These are phyloP conservation scores for Neurospora sp. DNA, from an alignment of 495 filamentous ascomycete genomes.

Conservation along the genomic window DNA sequence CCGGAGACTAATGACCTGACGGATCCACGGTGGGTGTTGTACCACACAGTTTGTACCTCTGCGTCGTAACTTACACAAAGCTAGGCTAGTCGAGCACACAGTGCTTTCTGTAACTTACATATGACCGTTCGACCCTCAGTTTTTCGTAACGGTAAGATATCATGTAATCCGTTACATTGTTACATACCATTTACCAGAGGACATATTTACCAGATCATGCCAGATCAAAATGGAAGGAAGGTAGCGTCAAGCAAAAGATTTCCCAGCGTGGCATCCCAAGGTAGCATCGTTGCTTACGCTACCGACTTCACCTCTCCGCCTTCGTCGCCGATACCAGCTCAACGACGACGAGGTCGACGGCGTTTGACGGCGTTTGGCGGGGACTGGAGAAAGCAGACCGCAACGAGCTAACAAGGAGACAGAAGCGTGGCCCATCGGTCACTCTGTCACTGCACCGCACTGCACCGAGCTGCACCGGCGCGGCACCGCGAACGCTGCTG, in stretches of 20 bases:
- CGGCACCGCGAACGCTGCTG: background rate
- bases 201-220: background rate
- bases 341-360: background rate
- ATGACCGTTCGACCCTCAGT: background rate
- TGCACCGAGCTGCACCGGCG: background rate
- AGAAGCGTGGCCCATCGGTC: background rate
- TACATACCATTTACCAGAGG: background rate
- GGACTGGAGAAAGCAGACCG: background rate
- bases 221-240: background rate
- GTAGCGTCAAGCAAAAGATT: background rate
- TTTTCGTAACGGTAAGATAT: background rate
- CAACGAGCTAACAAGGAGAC: background rate
- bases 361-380: background rate
- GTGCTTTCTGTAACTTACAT: background rate
- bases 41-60: background rate
- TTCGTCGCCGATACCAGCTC: background rate
- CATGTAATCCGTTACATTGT: background rate
- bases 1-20: background rate
- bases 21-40: background rate
- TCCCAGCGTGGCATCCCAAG: background rate
- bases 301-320: background rate
- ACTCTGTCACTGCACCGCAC: background rate
- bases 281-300: background rate
- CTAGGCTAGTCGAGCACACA: background rate
- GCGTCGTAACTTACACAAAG: background rate